phyloP scores from a whole-genome alignment of 306 rosid genomes.

The Corylus americana region DNA sequence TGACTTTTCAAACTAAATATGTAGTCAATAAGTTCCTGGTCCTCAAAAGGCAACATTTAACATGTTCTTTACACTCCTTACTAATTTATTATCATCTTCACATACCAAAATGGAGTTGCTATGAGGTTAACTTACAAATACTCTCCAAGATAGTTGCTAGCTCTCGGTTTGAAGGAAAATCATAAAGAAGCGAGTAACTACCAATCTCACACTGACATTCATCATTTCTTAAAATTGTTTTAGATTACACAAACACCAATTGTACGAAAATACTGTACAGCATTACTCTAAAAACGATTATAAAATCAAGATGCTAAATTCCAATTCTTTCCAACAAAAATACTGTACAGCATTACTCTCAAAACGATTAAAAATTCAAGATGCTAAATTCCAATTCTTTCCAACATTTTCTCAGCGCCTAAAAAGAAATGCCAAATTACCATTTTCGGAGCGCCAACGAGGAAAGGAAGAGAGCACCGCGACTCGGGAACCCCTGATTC shows the following conservation, averaged over 20 bases:
- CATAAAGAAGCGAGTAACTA: background rate
- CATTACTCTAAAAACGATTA: too few species aligned
- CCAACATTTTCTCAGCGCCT: background rate
- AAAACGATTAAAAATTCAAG: background rate
- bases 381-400: background rate
- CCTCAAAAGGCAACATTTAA: background rate
- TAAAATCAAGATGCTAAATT: too few species aligned
- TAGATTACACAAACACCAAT: background rate
- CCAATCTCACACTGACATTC: background rate
- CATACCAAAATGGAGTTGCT: background rate
- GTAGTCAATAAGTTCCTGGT: background rate
- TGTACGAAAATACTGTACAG: too few species aligned
- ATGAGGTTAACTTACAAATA: too few species aligned
- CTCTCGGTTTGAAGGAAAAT: background rate
- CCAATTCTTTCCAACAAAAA: too few species aligned
- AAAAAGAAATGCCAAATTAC: conserved; percentile 29
- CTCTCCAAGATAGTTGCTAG: background rate
- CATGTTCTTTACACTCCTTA: background rate
- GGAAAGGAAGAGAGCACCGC: conserved; percentile 65
- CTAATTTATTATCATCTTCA: too few species aligned
- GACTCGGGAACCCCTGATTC: conserved; percentile 36
- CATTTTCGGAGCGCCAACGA: conserved; percentile 57
- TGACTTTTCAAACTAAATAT: background rate
- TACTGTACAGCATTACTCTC: too few species aligned
- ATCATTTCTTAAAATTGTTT: background rate